Evolutionary conservation across 768 basidiomycete species (phyloP), one percentile per base, ranked within the genome.

Genomic region (Coprinellus aureogranulatus): DNA sequence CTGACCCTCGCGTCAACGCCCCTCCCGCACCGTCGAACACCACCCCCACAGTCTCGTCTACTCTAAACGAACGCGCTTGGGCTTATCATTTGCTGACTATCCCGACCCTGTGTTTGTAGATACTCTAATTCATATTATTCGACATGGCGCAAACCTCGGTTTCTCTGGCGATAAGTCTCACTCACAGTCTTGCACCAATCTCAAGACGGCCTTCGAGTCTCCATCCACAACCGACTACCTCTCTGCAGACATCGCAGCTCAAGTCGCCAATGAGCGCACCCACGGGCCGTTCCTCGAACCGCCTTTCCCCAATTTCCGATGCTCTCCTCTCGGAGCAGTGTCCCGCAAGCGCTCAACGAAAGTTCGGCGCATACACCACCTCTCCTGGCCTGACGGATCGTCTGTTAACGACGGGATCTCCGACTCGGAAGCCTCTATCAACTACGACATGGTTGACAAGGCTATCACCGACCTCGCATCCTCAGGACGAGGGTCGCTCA

Each of bases 381-480:
- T 72, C 1, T 71, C 68, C 1, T 69, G 67, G 67, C 70, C 64
- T n/a, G 54, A 57, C 12, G 55, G 61, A 12, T 37, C 57, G 20
- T 69, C 68, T 0, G 68, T 72, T 46, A 72, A 72, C 37, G 62
- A 68, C 54, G 67, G 67, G 11, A 69, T 75, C 50, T 64, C 70
- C 8, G 67, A 72, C 23, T 41, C 53, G 1, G 65, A 72, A 51
- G 68, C 61, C 4, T 40, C 53, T 6, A 72, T 74, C 4, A 16
- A 25, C 2, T 75, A 74, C 51, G 70, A 75, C 28, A 59, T 59
- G 40, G 65, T 73, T 48, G 31, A 58, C 12, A 34, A 40, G 4
- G 68, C 68, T 1, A 41, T 68, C 30, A 2, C 51, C 12, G 65
- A 72, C 46, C 59, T 74, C 18, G 25, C 46, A 2, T n/a, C 10